A percentile compares a stretch with the other conserved stretches of the same genome.
Evolutionary conservation across 176 grass and related monocot genomes (phyloP).

Genomic region (Cocos nucifera): DNA sequence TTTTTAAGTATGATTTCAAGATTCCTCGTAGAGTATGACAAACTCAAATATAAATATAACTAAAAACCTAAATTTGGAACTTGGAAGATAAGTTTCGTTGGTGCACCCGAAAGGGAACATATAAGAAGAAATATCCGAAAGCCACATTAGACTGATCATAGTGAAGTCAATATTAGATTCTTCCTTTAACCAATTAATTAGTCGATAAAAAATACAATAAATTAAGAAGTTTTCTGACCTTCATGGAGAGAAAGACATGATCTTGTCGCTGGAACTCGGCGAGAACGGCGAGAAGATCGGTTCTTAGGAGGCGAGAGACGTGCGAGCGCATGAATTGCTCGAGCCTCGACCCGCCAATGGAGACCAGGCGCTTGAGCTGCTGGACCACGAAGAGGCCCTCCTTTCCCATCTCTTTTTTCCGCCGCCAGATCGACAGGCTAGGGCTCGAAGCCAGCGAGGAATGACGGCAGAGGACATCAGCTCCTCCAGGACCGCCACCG

Average conservation of each 20-base stretch:
- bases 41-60: too few relatives aligned
- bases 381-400: slow-evolving; percentile 81
- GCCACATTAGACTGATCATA: too few relatives aligned
- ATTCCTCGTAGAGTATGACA: too few relatives aligned
- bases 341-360: slow-evolving; percentile 25
- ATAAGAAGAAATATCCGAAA: too few relatives aligned
- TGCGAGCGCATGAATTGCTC: slow-evolving; percentile 70
- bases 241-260: slow-evolving; percentile 63
- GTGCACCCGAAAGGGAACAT: too few relatives aligned
- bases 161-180: too few relatives aligned
- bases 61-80: too few relatives aligned
- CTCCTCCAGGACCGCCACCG: not conserved
- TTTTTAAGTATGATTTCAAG: too few relatives aligned
- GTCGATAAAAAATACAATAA: too few relatives aligned
- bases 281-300: slow-evolving; percentile 75
- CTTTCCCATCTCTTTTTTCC: slow-evolving; percentile 97
- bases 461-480: not conserved
- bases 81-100: too few relatives aligned
- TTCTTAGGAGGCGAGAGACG: slow-evolving; percentile 70
- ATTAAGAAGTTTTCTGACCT: slow-evolving; percentile 29
- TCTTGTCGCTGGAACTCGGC: slow-evolving; percentile 81
- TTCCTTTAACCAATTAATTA: too few relatives aligned
- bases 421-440: slow-evolving; percentile 67
- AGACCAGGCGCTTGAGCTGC: slow-evolving; percentile 73
- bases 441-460: slow-evolving; percentile 45